These are phyloP conservation scores for Arthrocladium fulminans DNA, from an alignment of 2,329 filamentous ascomycete species.

Conservation along the genomic window DNA sequence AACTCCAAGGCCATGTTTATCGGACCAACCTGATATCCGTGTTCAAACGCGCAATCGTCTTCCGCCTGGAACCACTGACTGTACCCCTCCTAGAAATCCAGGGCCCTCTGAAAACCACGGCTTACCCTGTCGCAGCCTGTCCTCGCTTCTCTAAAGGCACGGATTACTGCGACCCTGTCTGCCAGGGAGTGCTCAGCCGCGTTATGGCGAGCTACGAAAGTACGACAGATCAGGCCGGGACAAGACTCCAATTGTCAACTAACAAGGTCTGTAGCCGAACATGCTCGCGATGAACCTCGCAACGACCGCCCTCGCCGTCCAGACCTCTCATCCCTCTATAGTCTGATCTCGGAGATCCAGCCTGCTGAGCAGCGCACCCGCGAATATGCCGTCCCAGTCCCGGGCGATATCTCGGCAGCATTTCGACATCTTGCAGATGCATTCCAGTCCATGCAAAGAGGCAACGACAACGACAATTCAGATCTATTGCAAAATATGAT, in stretches of 20 bases:
- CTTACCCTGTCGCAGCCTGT: neutral
- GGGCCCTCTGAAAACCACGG: neutral
- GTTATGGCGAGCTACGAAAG: slow-evolving; percentile 24
- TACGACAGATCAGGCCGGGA: slow-evolving; percentile 12
- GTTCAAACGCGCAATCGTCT: slow-evolving; percentile 6
- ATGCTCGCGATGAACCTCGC: slow-evolving; percentile 18
- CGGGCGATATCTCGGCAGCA: slow-evolving; percentile 51
- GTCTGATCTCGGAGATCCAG: slow-evolving; percentile 50
- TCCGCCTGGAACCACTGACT: slow-evolving; percentile 8
- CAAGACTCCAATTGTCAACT: neutral
- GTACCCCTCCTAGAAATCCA: neutral
- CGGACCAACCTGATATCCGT: neutral
- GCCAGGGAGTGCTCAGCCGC: neutral
- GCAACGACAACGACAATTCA: slow-evolving; percentile 30
- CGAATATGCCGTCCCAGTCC: slow-evolving; percentile 51
- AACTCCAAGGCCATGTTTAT: neutral
- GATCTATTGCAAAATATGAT: slow-evolving; percentile 48
- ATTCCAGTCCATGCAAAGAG: slow-evolving; percentile 48
- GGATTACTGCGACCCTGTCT: neutral
- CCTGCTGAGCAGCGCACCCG: slow-evolving; percentile 44
- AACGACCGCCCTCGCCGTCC: slow-evolving; percentile 43
- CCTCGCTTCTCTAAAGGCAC: neutral
- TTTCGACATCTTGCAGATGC: slow-evolving; percentile 54
- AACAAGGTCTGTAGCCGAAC: slow-evolving; percentile 17
- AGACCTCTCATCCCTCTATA: slow-evolving; percentile 58